phyloP scores from a whole-genome alignment of 1,284 basidiomycete species.

The Phaffia rhodozyma region DNA sequence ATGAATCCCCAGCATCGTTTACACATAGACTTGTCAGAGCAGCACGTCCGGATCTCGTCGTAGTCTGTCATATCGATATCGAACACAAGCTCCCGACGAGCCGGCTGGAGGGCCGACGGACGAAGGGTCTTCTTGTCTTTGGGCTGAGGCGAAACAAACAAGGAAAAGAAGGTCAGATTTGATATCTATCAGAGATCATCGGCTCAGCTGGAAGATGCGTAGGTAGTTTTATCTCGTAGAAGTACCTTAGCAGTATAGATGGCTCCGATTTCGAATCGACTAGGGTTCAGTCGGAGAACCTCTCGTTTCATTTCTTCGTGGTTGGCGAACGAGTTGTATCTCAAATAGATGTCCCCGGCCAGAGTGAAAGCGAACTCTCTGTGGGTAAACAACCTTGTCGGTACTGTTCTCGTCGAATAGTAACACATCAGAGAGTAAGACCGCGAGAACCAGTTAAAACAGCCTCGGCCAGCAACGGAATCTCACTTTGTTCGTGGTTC shows the following conservation, averaged over 20 bases:
- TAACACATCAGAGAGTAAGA: background rate
- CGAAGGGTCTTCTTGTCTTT: constrained; percentile 79
- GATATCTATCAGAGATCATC: background rate
- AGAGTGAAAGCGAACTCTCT: constrained; percentile 97
- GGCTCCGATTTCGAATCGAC: constrained; percentile 93
- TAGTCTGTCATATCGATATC: constrained; percentile 99
- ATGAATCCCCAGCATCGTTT: constrained; percentile 91
- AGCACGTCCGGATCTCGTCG: constrained; percentile 90
- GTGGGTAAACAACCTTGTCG: constrained; percentile 63
- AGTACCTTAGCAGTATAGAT: constrained; percentile 77
- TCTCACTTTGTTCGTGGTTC: constrained; percentile 63
- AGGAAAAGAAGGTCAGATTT: constrained; percentile 19
- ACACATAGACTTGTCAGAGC: constrained; percentile 84
- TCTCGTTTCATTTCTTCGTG: constrained; percentile 88
- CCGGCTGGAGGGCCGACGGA: constrained; percentile 60
- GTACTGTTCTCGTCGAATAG: constrained; percentile 29
- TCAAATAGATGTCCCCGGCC: constrained; percentile 78
- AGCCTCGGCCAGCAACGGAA: background rate
- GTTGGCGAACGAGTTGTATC: constrained; percentile 82
- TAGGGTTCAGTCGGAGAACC: constrained; percentile 66
- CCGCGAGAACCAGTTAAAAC: background rate
- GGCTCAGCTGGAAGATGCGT: background rate
- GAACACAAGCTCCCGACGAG: constrained; percentile 87
- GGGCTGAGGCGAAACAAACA: constrained; percentile 46
- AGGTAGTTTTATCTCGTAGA: constrained; percentile 18